These are phyloP conservation scores for Chamaecyparis obtusa DNA, from an alignment of 75 land plant species.

Conservation along the genomic window DNA sequence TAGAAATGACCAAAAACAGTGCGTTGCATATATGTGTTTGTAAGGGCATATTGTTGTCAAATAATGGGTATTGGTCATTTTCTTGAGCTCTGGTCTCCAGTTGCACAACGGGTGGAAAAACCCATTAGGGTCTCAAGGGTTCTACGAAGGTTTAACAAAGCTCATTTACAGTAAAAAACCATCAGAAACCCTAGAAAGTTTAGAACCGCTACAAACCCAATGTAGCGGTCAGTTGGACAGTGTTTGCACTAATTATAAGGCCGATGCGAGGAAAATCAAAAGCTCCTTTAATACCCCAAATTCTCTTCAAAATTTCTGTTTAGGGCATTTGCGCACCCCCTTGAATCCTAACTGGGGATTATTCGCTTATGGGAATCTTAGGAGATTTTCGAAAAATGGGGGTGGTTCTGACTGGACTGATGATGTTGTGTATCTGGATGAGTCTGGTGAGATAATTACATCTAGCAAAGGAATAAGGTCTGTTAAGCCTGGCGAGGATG, in stretches of 20 bases:
- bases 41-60: background rate
- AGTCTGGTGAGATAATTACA: slow-evolving; percentile 53
- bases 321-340: background rate
- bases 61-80: background rate
- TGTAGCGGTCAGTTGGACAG: background rate
- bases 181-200: background rate
- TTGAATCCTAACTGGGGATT: background rate
- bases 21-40: background rate
- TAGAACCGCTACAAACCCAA: background rate
- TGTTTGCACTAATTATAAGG: background rate
- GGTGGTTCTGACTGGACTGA: slow-evolving; percentile 52
- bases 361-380: background rate
- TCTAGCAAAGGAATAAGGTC: slow-evolving; percentile 59
- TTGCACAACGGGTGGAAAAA: background rate
- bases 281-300: background rate
- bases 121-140: background rate
- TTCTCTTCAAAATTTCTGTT: background rate
- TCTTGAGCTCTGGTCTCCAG: background rate
- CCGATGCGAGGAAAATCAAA: background rate
- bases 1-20: background rate
- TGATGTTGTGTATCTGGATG: slow-evolving; percentile 67
- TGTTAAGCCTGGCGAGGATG: slow-evolving; percentile 57
- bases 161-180: background rate
- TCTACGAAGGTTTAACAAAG: background rate
- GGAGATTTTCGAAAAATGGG: background rate